Conservation (phyloP, 768 basidiomycete species). For the Leccinum subgranulosum region DNA sequence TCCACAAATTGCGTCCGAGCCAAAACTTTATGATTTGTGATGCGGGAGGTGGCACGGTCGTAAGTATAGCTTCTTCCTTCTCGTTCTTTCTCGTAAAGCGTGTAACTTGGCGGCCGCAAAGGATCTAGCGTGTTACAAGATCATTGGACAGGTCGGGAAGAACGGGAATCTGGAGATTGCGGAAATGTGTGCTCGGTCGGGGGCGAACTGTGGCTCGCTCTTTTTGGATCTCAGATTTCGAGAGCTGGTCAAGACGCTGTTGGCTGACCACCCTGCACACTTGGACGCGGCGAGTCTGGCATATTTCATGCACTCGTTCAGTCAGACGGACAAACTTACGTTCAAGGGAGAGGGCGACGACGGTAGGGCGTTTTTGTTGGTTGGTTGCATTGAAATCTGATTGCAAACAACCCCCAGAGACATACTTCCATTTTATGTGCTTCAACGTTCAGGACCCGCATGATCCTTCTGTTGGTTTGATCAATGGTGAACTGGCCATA, state of each 20-base stretch:
- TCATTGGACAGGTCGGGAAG: slow-evolving; percentile 75
- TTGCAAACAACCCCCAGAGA: slow-evolving; percentile 42
- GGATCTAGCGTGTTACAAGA: slow-evolving; percentile 62
- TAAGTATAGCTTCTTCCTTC: slow-evolving; percentile 29
- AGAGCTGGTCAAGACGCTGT: slow-evolving; percentile 71
- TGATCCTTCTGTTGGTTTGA: slow-evolving; percentile 73
- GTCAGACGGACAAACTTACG: slow-evolving; percentile 81
- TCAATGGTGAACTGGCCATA: slow-evolving; percentile 81
- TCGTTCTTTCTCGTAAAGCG: background rate
- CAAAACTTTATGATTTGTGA: slow-evolving; percentile 93
- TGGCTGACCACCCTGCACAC: slow-evolving; percentile 83
- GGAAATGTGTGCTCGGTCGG: slow-evolving; percentile 84
- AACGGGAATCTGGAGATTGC: slow-evolving; percentile 84
- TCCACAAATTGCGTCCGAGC: slow-evolving; percentile 74
- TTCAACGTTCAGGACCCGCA: slow-evolving; percentile 85
- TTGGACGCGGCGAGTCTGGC: slow-evolving; percentile 78
- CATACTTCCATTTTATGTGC: slow-evolving; percentile 85
- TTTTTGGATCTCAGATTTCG: slow-evolving; percentile 87
- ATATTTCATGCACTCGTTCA: slow-evolving; percentile 87
- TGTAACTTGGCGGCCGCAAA: slow-evolving; percentile 12
- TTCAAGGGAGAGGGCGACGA: slow-evolving; percentile 76
- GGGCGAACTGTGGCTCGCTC: slow-evolving; percentile 83
- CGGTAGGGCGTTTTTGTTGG: slow-evolving; percentile 39
- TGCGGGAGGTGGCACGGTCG: slow-evolving; percentile 81
- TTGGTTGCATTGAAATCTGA: slow-evolving; percentile 2